A percentile compares a stretch with the other conserved stretches of the same genome.
These are phyloP conservation scores for Penicillium manginii DNA, from an alignment of 495 filamentous ascomycete species.

Conservation along the genomic window DNA sequence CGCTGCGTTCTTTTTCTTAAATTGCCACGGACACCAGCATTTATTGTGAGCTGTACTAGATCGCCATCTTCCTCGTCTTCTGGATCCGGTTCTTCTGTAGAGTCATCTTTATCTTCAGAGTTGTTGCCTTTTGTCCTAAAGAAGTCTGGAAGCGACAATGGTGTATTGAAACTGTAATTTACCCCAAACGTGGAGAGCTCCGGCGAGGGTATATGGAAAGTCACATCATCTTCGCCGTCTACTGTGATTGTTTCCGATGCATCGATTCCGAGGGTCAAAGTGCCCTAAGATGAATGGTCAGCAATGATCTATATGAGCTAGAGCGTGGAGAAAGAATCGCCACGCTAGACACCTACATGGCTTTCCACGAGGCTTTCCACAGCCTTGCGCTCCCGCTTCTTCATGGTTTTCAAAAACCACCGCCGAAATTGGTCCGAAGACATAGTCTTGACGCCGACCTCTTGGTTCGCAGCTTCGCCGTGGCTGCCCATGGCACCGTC, in stretches of 20 bases:
- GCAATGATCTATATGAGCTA: not conserved
- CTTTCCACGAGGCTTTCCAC: constrained; percentile 49
- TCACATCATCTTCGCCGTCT: constrained; percentile 35
- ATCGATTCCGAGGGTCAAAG: constrained; percentile 46
- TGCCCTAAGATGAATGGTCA: constrained; percentile 28
- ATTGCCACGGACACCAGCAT: constrained; percentile 36
- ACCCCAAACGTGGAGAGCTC: constrained; percentile 30
- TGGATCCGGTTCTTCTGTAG: constrained; percentile 3
- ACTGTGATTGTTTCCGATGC: constrained; percentile 41
- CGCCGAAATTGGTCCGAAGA: constrained; percentile 50
- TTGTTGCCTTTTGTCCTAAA: constrained; percentile 23
- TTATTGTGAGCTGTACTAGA: constrained; percentile 34
- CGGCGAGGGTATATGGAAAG: constrained; percentile 34
- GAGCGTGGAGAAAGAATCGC: not conserved
- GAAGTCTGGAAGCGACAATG: constrained; percentile 33
- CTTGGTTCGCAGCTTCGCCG: constrained; percentile 32
- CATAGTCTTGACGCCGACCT: constrained; percentile 50
- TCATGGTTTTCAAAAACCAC: constrained; percentile 55
- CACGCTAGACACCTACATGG: constrained; percentile 37
- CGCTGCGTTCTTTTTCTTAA: constrained; percentile 28
- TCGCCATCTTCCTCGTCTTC: constrained; percentile 18
- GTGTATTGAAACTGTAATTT: constrained; percentile 41
- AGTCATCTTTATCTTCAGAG: constrained; percentile 23
- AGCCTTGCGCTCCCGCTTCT: constrained; percentile 43
- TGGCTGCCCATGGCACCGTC: constrained; percentile 38